Evolutionary conservation across 2,329 filamentous ascomycete species (phyloP), one percentile per base, ranked within the genome.

Genomic region (Fusarium temperatum): DNA sequence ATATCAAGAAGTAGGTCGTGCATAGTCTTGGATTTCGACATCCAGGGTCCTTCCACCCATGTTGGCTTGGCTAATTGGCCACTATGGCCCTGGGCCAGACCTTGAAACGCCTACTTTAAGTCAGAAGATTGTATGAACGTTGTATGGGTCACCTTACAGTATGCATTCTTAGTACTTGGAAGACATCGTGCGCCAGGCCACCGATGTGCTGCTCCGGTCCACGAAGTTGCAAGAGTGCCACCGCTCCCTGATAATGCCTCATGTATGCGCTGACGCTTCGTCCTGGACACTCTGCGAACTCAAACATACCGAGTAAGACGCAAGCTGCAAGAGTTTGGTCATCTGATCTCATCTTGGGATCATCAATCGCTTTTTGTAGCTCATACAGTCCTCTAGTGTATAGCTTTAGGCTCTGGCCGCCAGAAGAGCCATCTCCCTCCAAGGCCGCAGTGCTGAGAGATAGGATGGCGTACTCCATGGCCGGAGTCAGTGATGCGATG

Each of bases 51-150:
- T 3, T 39, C 1, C 35, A 53, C 32, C 57, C 57, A 60, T 7
- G 12, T 2, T 7, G 17, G 3, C 0, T 1, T n/a, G 24, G 32
- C 26, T 10, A 58, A 10, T n/a, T 26, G n/a, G 1, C 3, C 17
- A 6, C 0, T 1, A 1, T 4, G 0, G 8, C 8, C 6, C 8
- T 47, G n/a, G 0, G 0, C 11, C 5, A 58, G 4, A 10, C n/a
- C n/a, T 11, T 58, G 55, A 5, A n/a, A 58, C 0, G n/a, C 41
- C 55, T 58, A 14, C 8, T 12, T 22, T 3, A 22, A 26, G n/a
- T 57, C 3, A 57, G n/a, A 11, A 6, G 0, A 1, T 6, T 32
- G 10, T 6, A 15, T 4, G 5, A 3, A 0, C 3, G 5, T 3
- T 10, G 3, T 6, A 35, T 28, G 6, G 4, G 3, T 4, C 1